Evolutionary conservation across 352 stramenopile genomes (phyloP), one percentile per base, ranked within the genome.

Genomic region (Pythium phragmitis): DNA sequence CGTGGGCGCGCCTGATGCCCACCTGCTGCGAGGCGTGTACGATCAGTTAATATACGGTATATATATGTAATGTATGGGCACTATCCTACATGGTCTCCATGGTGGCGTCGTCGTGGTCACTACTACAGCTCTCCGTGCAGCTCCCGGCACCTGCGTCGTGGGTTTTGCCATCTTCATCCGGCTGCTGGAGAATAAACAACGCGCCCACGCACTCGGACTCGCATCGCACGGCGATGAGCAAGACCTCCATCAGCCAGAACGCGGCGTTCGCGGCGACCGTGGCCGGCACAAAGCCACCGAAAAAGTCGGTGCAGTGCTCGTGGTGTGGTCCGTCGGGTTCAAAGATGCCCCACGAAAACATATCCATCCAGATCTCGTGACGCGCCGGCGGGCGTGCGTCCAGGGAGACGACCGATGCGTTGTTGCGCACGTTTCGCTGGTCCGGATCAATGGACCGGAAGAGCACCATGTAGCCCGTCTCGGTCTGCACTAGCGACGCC

Each of bases 241-340:
- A 67, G 42, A 90, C 70, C 52, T 88, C 74, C 77, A 88, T 85
- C 51, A 88, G 72, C 81, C 81, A 90, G 52, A 88, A 88, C 58
- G 83, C 64, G 34, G 84, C 57, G 50, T 69, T 84, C 67, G 75
- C 74, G 9, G 70, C 77, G 14, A 74, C 47, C 42, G 79, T 73
- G 19, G 51, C 67, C 16, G 64, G 68, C 39, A 90, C 77, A 41
- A 86, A 87, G 19, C 81, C 81, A 34, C 81, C 81, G 55, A 90
- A 88, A 42, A 72, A 82, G 49, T 90, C 85, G 49, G 69, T 70
- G 51, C 80, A 89, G 57, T 85, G 71, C 36, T 82, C 65, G 16
- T 69, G 55, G 7, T 65, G 41, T 3, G 74, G 63, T 2, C 77
- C 79, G 0, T 57, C 60, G 26, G 60, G 48, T 57, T 90, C 81